Base-by-base conservation (phyloP, 768 basidiomycete genomes). In the Russula compacta region DNA sequence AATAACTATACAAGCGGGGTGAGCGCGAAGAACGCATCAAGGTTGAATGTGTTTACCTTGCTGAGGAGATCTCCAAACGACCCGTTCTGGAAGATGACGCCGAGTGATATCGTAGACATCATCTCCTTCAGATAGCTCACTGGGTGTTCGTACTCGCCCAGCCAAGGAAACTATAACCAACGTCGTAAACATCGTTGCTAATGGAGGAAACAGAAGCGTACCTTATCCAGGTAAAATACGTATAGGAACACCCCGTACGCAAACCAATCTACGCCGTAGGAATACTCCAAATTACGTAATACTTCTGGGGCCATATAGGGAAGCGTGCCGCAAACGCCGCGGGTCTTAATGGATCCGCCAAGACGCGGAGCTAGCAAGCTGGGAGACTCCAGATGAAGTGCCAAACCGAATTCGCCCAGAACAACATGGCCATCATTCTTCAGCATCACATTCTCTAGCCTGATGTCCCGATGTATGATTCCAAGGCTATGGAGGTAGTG, bases 391-490 rank as follows among this genome's bases (percentile, higher is more conserved):
- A 69, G 56, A 19, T 60, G 54, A 17, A 47, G 33, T 3, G 67
- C 61, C 33, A 71, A 63, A 19, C 94, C 94, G 71, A 98, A 89
- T 72, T 98, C 94, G 2, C 92, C 92, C 9, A 98, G 80, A 72
- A 95, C 95, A 67, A 98, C 84, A 55, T 88, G 83, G 70, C 93
- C 90, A 36, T 84, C 81, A 69, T 93, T 90, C 71, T 95, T 92
- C 56, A 98, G 72, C 40, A 97, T 74, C 1, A 95, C 89, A 68
- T 98, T 98, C 77, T 98, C 94, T 59, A 98, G 78, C 75, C 98
- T 99, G 68, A 99, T 79, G 73, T 99, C 97, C 19, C 97, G 84
- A 71, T 99, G 97, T 3, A 98, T 90, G 67, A 98, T 91, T 52
- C 92, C 91, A 71, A 87, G 87, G 53, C 84, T 81, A 71, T 99